Evolutionary conservation across 169 alveolate genomes (phyloP), one percentile per base, ranked within the genome.

Genomic region (Eimeria acervulina): DNA sequence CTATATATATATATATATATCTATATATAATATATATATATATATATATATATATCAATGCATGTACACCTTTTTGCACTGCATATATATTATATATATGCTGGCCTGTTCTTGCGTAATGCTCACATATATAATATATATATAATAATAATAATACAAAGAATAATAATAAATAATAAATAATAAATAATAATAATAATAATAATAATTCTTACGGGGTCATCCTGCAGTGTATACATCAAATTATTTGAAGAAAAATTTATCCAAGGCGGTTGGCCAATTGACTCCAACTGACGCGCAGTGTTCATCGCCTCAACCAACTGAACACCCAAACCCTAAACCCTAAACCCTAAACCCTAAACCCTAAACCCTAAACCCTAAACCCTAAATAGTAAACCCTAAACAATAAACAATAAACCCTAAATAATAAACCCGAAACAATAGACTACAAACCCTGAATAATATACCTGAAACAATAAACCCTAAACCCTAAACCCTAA

Each of bases 291-390:
- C 26, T 51, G 90, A 17, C 26, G 19, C 13, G 90, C 90, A 1
- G 68, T 44, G 10, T 81, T 72, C 70, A 44, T 81, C 19, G 90
- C 90, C 40, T 81, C 90, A 21, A 51, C 90, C 0, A 81, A 38
- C 90, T 81, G 87, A 59, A 81, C 10, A 44, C 90, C 44, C 61
- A 70, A 70, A 70, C 44, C 51, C 81, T 33, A 59, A 59, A 59
- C 68, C 68, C 68, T 59, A 59, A 59, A 59, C 68, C 68, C 68
- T 59, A 59, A 47, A 47, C 55, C 55, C 55, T 47, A 47, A 47
- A 47, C 55, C 55, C 55, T 47, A 47, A 12, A 47, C 55, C 55
- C 55, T 47, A 47, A 12, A 47, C 55, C 55, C 55, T 47, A 47
- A 47, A 47, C 55, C 55, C 55, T 47, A 47, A 12, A 47, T 12